Evolutionary conservation across 371 early-diverging fungal genomes (phyloP).

Genomic region (Mortierella sp.): DNA sequence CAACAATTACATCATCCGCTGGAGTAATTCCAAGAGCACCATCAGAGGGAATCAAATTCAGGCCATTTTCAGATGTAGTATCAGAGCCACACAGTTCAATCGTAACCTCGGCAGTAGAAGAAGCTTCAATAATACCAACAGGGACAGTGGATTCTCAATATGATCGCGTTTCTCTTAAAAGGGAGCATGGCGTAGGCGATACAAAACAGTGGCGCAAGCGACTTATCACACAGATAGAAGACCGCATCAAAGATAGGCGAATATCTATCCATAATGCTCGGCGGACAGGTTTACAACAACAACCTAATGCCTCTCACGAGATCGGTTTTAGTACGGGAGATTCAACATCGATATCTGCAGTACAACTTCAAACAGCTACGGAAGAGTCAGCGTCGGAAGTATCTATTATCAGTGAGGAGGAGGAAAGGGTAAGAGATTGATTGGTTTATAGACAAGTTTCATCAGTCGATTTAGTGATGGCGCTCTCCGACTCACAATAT

Average conservation of each 20-base stretch:
- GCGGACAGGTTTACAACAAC: constrained; percentile 19
- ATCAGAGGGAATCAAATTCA: background rate
- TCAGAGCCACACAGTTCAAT: background rate
- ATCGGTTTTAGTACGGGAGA: background rate
- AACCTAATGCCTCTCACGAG: background rate
- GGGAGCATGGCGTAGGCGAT: constrained; percentile 35
- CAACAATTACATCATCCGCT: constrained; percentile 1
- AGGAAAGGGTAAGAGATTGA: constrained; percentile 27
- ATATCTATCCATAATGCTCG: constrained; percentile 39
- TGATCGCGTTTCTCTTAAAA: constrained; percentile 31
- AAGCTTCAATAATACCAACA: constrained; percentile 1
- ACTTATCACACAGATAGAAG: constrained; percentile 40
- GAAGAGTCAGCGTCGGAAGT: background rate
- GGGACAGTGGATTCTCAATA: background rate
- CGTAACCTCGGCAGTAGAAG: background rate
- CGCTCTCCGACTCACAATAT: too few species aligned
- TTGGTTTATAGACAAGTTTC: background rate
- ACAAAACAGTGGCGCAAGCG: constrained; percentile 47
- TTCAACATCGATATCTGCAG: background rate
- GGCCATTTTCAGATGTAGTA: background rate
- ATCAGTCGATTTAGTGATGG: background rate
- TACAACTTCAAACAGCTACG: background rate
- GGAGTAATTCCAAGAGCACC: background rate
- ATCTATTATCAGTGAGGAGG: constrained; percentile 14
- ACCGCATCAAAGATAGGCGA: constrained; percentile 44